Base-by-base conservation (phyloP, 768 basidiomycete genomes). In the Guyanaporus albipodus region DNA sequence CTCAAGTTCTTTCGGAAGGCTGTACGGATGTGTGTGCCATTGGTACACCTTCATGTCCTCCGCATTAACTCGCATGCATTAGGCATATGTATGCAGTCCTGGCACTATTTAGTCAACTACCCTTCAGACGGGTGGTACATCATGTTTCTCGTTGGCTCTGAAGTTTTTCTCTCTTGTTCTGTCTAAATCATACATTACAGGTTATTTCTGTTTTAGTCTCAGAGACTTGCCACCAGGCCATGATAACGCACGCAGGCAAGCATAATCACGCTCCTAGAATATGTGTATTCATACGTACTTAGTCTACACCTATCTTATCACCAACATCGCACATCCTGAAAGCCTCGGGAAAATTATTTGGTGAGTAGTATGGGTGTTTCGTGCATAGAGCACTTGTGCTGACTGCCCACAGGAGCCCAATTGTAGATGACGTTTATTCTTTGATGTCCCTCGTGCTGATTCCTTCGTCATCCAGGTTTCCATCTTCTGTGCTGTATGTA, bases 51-150 rank as follows among this genome's bases (percentile, higher is more conserved):
- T 6, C 23, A 14, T 28, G 4, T 37, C 0, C 23, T 10, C 11
- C 15, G n/a, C 18, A 9, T 49, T 38, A 60, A 23, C 35, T 19
- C 26, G 18, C 17, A 32, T 35, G n/a, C 36, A 4, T 44, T 26
- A 83, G 81, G 79, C n/a, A 78, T 78, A 4, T 69, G 70, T 38
- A 62, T 80, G 19, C 81, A 82, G 59, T 71, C 72, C 1, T 79
- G 70, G 68, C 80, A 74, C 50, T 83, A 80, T 52, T 80, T 61
- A 46, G 68, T 64, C n/a, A 71, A 50, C 2, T 69, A 81, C 55
- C 72, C 78, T 46, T 68, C 61, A n/a, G 80, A 82, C 57, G 57
- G 59, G 26, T 80, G 78, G 76, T 63, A 69, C 14, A 66, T 72
- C 49, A 78, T 74, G 52, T 38, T 60, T 15, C 59, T 81, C 21